A percentile compares a stretch with the other conserved stretches of the same genome.
Evolutionary conservation across 2,329 filamentous ascomycete species (phyloP).

Genomic region (Ampelomyces quisqualis): DNA sequence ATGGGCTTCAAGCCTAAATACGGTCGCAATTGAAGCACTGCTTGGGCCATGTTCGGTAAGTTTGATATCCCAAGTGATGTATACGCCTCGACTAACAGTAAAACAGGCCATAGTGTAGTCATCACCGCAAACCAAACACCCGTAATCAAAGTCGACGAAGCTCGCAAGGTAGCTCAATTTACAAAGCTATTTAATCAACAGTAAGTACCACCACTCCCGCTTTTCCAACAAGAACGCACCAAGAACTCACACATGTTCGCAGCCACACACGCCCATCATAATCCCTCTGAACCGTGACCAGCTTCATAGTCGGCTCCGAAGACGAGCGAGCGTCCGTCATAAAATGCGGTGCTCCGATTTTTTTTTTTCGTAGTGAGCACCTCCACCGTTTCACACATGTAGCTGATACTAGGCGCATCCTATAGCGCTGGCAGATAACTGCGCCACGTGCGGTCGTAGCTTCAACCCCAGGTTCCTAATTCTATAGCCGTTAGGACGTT

Average conservation of each 20-base stretch:
- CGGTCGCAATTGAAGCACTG: constrained; percentile 22
- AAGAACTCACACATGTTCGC: neutral
- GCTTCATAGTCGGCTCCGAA: constrained; percentile 52
- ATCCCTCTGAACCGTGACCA: constrained; percentile 53
- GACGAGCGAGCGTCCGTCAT: constrained; percentile 50
- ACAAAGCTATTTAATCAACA: constrained; percentile 50
- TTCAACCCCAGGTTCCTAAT: constrained; percentile 50
- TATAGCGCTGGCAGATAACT: constrained; percentile 53
- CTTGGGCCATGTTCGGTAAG: constrained; percentile 44
- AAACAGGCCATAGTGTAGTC: constrained; percentile 39
- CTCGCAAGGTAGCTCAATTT: constrained; percentile 47
- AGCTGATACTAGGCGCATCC: constrained; percentile 48
- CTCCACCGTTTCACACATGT: constrained; percentile 50
- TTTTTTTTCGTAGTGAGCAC: constrained; percentile 48
- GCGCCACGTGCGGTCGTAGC: constrained; percentile 50
- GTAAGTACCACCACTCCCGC: constrained; percentile 19
- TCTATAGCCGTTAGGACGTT: constrained; percentile 45
- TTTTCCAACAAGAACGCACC: neutral
- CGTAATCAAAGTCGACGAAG: constrained; percentile 43
- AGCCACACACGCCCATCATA: constrained; percentile 45
- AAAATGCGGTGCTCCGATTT: constrained; percentile 49
- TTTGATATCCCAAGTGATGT: neutral
- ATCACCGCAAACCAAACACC: constrained; percentile 48
- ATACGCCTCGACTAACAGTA: neutral
- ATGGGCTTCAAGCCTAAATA: constrained; percentile 47